phyloP scores from a whole-genome alignment of 345 rosid genomes.

The Microcos paniculata region DNA sequence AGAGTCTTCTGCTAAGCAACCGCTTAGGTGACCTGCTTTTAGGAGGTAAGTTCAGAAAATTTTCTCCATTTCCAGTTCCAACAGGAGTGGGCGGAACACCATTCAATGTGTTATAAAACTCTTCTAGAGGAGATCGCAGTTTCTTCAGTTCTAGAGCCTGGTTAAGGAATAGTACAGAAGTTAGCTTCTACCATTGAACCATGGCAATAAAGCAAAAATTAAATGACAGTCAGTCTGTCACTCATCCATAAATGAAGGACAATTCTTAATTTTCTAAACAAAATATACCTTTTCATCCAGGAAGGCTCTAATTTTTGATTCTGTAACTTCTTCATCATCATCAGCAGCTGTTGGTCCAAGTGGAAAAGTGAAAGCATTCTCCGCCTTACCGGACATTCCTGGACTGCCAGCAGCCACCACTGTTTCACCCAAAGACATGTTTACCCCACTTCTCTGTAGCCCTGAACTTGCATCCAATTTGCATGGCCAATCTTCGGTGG shows the following conservation, averaged over 20 bases:
- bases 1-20: constrained; percentile 75
- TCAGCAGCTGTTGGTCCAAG: constrained; percentile 46
- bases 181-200: constrained; percentile 2
- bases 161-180: not conserved
- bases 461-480: constrained; percentile 52
- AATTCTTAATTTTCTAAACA: not conserved
- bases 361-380: constrained; percentile 52
- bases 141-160: constrained; percentile 81
- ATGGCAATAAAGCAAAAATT: not conserved
- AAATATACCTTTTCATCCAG: constrained; percentile 75
- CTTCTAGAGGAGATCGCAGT: constrained; percentile 83
- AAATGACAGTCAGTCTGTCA: constrained; percentile 12
- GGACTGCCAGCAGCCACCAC: constrained; percentile 30
- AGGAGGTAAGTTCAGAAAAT: constrained; percentile 60
- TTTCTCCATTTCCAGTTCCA: constrained; percentile 46
- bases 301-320: constrained; percentile 82
- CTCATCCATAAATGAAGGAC: not conserved
- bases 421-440: constrained; percentile 37
- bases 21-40: constrained; percentile 78
- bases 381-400: constrained; percentile 35
- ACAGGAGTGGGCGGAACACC: constrained; percentile 39
- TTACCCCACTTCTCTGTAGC: constrained; percentile 34
- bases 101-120: constrained; percentile 75
- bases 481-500: constrained; percentile 75
- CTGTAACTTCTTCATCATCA: constrained; percentile 81